A percentile compares a stretch with the other conserved stretches of the same genome.
Evolutionary conservation across 352 stramenopile genomes (phyloP).

Genomic region (Pythium dissotocum): DNA sequence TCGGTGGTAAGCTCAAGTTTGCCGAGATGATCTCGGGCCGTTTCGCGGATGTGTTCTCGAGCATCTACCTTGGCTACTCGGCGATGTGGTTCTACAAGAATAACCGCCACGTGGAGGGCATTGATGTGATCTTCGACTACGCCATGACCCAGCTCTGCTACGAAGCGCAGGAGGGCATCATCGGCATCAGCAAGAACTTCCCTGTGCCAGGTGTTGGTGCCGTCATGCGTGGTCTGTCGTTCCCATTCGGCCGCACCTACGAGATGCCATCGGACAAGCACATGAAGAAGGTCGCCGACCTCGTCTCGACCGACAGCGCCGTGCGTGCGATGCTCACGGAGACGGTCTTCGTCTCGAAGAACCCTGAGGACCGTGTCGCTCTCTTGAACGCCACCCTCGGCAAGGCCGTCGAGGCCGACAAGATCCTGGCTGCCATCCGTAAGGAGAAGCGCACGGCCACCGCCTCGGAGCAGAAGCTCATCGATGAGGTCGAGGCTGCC

Average conservation of each 20-base stretch:
- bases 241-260: conserved; percentile 95
- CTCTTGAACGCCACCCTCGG: conserved; percentile 74
- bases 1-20: conserved; percentile 98
- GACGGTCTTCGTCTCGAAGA: conserved; percentile 75
- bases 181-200: conserved; percentile 97
- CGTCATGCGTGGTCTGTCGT: conserved; percentile 94
- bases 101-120: conserved; percentile 92
- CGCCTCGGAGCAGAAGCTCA: conserved; percentile 91
- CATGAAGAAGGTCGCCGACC: conserved; percentile 64
- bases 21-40: conserved; percentile 97
- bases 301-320: conserved; percentile 72
- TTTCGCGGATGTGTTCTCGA: conserved; percentile 96
- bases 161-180: conserved; percentile 95
- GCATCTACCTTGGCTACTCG: conserved; percentile 97
- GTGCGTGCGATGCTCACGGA: conserved; percentile 73
- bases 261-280: conserved; percentile 88
- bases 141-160: conserved; percentile 95
- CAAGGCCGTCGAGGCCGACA: conserved; percentile 92
- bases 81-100: conserved; percentile 97
- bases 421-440: conserved; percentile 89
- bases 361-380: conserved; percentile 64
- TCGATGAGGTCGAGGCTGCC: conserved; percentile 95
- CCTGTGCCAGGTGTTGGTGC: conserved; percentile 90
- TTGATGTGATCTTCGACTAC: conserved; percentile 96
- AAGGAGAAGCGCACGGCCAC: conserved; percentile 95